Evolutionary conservation across 106 monocot species (phyloP), one percentile per base, ranked within the genome.

Genomic region (Acanthochlamys bracteata): DNA sequence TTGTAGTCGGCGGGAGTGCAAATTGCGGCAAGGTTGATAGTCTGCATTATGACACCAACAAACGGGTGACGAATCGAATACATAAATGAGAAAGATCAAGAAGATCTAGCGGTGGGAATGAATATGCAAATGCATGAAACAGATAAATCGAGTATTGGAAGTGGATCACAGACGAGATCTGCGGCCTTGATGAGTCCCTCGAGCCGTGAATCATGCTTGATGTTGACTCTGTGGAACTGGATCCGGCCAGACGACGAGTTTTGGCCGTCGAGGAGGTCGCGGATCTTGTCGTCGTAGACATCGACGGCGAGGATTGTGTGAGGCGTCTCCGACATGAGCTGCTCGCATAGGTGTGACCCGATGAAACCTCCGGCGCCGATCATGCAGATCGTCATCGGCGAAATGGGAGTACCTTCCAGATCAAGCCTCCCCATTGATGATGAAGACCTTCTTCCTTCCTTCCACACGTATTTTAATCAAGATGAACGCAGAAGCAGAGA

Each of bases 1-100:
- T 86, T 86, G 74, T 86, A 86, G 53, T 86, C 86, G 10, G 86
- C 86, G 22, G 86, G 86, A 22, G 86, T 86, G 61, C 86, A 86
- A 57, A 86, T 86, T 39, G 86, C 86, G 7, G 86, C 86, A 61
- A 86, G 71, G 53, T 86, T 86, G 60, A 86, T 82, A 3, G 74
- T 79, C 86, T 86, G 73, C 69, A 59, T 26, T 14, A 3, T 33
- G 33, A 3, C 33, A 33, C 1, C 33, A 6, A 33, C 1, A 33
- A 33, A 33, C 33, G 33, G 33, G 33, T 33, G 33, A 2, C 51
- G n/a, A 19, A 51, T 13, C 2, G n/a, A 19, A 51, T 15, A 51
- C 51, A 51, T 51, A 8, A 51, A 15, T 19, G 3, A 51, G 51
- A 19, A 8, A 15, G 51, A 19, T 13, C 13, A 10, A 3, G 20